Evolutionary conservation across 1,139 yeast species (phyloP), one percentile per base, ranked within the genome.

Genomic region (Saccharomycopsis crataegensis): DNA sequence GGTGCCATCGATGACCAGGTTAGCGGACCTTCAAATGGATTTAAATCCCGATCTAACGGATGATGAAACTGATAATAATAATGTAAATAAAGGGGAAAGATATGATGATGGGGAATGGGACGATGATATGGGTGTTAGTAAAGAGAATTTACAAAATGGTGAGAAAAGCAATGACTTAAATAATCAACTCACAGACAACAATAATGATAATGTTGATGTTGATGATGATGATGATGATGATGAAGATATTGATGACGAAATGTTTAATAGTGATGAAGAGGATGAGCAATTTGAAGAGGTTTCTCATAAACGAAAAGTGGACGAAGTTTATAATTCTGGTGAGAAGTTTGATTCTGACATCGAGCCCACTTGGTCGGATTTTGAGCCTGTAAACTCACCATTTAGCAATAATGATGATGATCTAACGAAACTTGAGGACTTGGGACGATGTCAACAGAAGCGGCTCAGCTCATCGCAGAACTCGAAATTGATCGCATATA

Each of bases 1-100:
- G 14, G 53, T 42, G 28, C 52, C 55, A 2, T 51, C 53, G 45
- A 14, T 33, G n/a, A 11, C 48, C 11, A 40, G 48, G 33, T 14
- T 50, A 28, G 11, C 31, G 9, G 45, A 50, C 22, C 34, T 63
- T 43, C 69, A 64, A 44, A 55, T 68, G 42, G 66, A 67, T 57
- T 58, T 67, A 51, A 64, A 66, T 46, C 67, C 67, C 17, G 66
- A 62, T 38, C 54, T 62, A 11, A 65, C 64, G 11, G 75, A 68
- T 28, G 47, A 28, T 32, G n/a, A 11, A 36, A 36, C 11, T 36
- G 40, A 36, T 36, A n/a, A 36, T 8, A 34, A 17, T 14, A 31
- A 28, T 32, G 47, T 11, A 28, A n/a, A 22, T 28, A 7, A 17
- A n/a, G 16, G n/a, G 34, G 47, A 4, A 44, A n/a, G 6, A 33